Percentiles rank a stretch among this genome's conserved stretches.
These are phyloP conservation scores for Rhizopogon salebrosus DNA, from an alignment of 768 basidiomycete species.

Conservation along the genomic window DNA sequence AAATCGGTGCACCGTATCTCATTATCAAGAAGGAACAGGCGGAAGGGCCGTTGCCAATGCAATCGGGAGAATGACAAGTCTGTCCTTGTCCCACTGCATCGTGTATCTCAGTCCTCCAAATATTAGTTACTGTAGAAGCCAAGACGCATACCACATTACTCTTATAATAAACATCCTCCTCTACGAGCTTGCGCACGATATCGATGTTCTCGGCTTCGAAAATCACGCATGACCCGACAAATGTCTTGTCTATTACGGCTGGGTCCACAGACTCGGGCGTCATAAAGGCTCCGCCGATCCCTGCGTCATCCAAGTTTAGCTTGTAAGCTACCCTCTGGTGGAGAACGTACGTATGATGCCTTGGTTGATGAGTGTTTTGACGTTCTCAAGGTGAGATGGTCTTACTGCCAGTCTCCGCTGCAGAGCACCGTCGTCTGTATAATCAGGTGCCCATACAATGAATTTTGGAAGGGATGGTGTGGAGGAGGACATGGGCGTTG, in stretches of 20 bases:
- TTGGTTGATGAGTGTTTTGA: constrained; percentile 27
- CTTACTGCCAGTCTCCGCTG: constrained; percentile 51
- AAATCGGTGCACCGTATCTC: neutral
- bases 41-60: constrained; percentile 23
- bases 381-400: constrained; percentile 41
- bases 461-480: constrained; percentile 27
- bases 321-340: neutral
- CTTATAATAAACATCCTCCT: constrained; percentile 20
- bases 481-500: constrained; percentile 14
- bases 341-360: constrained; percentile 47
- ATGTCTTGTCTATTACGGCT: constrained; percentile 45
- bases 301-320: constrained; percentile 24
- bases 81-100: constrained; percentile 55
- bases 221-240: constrained; percentile 54
- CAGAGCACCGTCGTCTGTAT: constrained; percentile 48
- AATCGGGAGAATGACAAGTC: constrained; percentile 46
- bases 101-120: neutral
- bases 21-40: constrained; percentile 4
- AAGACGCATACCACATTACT: constrained; percentile 16
- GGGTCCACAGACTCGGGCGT: constrained; percentile 49
- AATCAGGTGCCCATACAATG: constrained; percentile 65
- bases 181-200: constrained; percentile 24
- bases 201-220: constrained; percentile 50
- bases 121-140: neutral
- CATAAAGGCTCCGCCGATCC: constrained; percentile 51